Conservation (phyloP, 768 basidiomycete genomes). For the Hemileccinum rubropunctum region DNA sequence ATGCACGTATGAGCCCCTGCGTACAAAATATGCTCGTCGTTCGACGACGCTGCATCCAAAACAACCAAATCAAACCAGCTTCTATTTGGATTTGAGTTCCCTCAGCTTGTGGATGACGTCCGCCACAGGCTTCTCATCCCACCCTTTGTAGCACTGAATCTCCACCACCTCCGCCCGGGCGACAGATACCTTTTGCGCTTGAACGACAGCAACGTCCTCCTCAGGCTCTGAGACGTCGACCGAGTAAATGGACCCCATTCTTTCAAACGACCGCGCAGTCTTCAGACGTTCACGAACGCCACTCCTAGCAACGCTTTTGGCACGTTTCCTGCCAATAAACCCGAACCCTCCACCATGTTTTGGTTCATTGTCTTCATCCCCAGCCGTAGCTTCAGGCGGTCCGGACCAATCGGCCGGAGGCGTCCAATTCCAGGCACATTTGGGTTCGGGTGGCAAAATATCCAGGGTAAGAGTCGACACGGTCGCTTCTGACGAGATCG, state of each 20-base stretch:
- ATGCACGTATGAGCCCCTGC: not conserved
- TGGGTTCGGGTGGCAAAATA: not conserved
- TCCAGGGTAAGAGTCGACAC: not conserved
- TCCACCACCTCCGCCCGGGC: not conserved
- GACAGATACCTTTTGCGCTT: not conserved
- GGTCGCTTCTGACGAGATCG: not conserved
- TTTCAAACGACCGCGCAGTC: slow-evolving; percentile 1
- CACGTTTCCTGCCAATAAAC: not conserved
- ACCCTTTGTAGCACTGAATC: slow-evolving; percentile 14
- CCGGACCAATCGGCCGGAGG: slow-evolving; percentile 29
- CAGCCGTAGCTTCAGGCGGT: not conserved
- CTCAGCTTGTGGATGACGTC: slow-evolving; percentile 33
- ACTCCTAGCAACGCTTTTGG: not conserved
- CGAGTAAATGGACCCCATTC: not conserved
- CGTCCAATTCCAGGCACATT: slow-evolving; percentile 10
- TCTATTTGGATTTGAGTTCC: slow-evolving; percentile 20
- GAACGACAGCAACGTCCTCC: not conserved
- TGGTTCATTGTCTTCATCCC: not conserved
- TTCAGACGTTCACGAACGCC: not conserved
- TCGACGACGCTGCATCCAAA: not conserved
- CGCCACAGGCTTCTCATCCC: slow-evolving; percentile 22
- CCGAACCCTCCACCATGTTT: not conserved
- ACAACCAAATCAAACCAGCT: not conserved
- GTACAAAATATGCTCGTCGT: not conserved
- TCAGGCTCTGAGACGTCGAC: not conserved